A percentile compares a stretch with the other conserved stretches of the same genome.
Evolutionary conservation across 371 early-diverging fungal genomes (phyloP).

Genomic region (Dichotomocladium elegans): DNA sequence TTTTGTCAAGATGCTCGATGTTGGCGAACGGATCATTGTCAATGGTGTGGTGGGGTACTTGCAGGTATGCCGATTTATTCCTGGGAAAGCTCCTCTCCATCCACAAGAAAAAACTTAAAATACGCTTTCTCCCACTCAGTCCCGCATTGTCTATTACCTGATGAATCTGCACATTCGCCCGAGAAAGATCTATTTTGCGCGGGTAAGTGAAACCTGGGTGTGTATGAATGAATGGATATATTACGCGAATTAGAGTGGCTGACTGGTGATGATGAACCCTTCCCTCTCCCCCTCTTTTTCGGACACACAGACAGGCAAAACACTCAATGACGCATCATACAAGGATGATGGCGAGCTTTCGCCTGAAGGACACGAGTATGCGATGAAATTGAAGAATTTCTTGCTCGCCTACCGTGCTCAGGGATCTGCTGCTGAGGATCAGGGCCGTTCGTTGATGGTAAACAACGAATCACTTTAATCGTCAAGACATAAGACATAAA

Average conservation of each 20-base stretch:
- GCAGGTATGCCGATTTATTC: slow-evolving; percentile 55
- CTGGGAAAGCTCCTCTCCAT: too few relatives aligned
- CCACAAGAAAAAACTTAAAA: too few relatives aligned
- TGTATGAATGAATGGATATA: neutral
- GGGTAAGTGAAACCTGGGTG: slow-evolving; percentile 36
- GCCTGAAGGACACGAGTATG: slow-evolving; percentile 54
- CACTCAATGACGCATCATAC: slow-evolving; percentile 37
- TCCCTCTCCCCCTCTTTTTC: neutral
- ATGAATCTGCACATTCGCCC: slow-evolving; percentile 97
- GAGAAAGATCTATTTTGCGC: slow-evolving; percentile 87
- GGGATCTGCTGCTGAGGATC: slow-evolving; percentile 26
- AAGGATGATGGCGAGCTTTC: slow-evolving; percentile 55
- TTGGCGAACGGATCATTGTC: slow-evolving; percentile 83
- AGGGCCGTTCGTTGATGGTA: slow-evolving; percentile 33
- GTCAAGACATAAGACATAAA: too few relatives aligned
- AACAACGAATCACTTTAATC: too few relatives aligned
- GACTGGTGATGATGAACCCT: too few relatives aligned
- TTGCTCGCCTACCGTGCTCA: slow-evolving; percentile 44
- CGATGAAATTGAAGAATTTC: slow-evolving; percentile 56
- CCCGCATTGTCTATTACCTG: slow-evolving; percentile 90
- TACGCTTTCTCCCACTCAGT: slow-evolving; percentile 53
- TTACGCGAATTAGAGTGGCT: neutral
- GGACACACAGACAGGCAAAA: slow-evolving; percentile 46
- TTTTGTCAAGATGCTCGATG: slow-evolving; percentile 88
- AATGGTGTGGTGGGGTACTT: slow-evolving; percentile 80